A percentile compares a stretch with the other conserved stretches of the same genome.
These are phyloP conservation scores for Stylonectria norvegica DNA, from an alignment of 2,329 filamentous ascomycete genomes.

Conservation along the genomic window DNA sequence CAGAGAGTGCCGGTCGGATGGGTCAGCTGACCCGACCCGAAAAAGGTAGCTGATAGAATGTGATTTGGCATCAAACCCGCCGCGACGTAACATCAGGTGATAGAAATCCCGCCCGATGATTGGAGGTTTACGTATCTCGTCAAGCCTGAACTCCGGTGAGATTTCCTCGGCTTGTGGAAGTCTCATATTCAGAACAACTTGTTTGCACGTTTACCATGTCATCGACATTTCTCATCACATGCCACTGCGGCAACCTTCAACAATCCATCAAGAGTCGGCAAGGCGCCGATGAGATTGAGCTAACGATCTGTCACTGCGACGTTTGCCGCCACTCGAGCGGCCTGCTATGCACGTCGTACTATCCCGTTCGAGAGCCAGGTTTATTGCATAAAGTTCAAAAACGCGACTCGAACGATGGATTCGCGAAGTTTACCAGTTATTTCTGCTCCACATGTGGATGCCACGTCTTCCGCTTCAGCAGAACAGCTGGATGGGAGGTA, in stretches of 20 bases:
- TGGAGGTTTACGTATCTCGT: too few relatives aligned
- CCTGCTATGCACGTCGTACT: slow-evolving; percentile 38
- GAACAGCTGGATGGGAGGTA: slow-evolving; percentile 29
- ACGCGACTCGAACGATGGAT: slow-evolving; percentile 2
- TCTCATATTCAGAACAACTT: too few relatives aligned
- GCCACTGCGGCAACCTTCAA: slow-evolving; percentile 8
- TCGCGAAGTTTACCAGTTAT: slow-evolving; percentile 29
- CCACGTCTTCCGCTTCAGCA: slow-evolving; percentile 34
- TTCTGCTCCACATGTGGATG: slow-evolving; percentile 43
- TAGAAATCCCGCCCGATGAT: too few relatives aligned
- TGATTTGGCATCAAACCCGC: too few relatives aligned
- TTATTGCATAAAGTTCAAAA: slow-evolving; percentile 10
- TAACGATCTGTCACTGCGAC: slow-evolving; percentile 33
- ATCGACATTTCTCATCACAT: slow-evolving; percentile 4
- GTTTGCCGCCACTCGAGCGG: slow-evolving; percentile 33
- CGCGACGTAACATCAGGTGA: too few relatives aligned
- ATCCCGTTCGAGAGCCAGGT: slow-evolving; percentile 22
- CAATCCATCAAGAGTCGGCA: slow-evolving; percentile 5
- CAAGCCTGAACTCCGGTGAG: too few relatives aligned
- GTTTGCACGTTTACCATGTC: neutral
- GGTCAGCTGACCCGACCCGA: too few relatives aligned
- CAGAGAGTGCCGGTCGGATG: too few relatives aligned
- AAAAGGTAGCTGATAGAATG: too few relatives aligned
- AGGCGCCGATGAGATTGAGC: neutral
- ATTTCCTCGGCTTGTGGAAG: too few relatives aligned